Percentiles rank a stretch among this genome's conserved stretches.
Conservation (phyloP, 1,284 basidiomycete species). For the Cryptococcus sp. region DNA sequence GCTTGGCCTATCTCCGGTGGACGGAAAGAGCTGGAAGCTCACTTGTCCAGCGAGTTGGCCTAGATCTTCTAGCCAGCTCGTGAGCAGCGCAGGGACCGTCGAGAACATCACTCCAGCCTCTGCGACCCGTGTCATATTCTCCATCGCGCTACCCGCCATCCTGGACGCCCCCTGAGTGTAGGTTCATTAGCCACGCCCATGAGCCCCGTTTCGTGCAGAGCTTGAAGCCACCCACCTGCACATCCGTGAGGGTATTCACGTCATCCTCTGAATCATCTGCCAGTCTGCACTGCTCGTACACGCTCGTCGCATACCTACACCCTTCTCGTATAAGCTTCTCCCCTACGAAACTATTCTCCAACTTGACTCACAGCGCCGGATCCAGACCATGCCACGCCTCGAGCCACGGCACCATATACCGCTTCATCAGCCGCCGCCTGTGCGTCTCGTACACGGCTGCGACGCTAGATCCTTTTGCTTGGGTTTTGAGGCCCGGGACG, state of each 20-base stretch:
- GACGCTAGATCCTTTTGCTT: conserved; percentile 50
- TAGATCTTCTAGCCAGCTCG: conserved; percentile 60
- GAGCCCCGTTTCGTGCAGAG: neutral
- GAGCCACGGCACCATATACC: conserved; percentile 63
- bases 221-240: conserved; percentile 10
- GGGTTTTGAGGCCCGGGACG: conserved; percentile 63
- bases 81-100: conserved; percentile 61
- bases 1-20: neutral
- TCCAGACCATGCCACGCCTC: conserved; percentile 62
- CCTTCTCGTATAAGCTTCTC: neutral
- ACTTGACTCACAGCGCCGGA: conserved; percentile 54
- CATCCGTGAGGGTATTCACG: neutral
- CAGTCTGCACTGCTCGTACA: conserved; percentile 35
- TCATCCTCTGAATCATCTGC: conserved; percentile 13
- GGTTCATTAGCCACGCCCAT: neutral
- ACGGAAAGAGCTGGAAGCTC: conserved; percentile 2
- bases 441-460: conserved; percentile 55
- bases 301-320: conserved; percentile 25
- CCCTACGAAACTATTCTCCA: neutral
- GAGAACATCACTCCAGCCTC: conserved; percentile 57
- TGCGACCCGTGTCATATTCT: conserved; percentile 26
- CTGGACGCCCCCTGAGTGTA: conserved; percentile 17
- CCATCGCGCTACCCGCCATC: conserved; percentile 32
- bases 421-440: conserved; percentile 60
- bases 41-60: conserved; percentile 26